Percentiles rank a stretch among this genome's conserved stretches.
These are phyloP conservation scores for Asterella californica DNA, from an alignment of 225 moss, liverwort and hornwort genomes.

Conservation along the genomic window DNA sequence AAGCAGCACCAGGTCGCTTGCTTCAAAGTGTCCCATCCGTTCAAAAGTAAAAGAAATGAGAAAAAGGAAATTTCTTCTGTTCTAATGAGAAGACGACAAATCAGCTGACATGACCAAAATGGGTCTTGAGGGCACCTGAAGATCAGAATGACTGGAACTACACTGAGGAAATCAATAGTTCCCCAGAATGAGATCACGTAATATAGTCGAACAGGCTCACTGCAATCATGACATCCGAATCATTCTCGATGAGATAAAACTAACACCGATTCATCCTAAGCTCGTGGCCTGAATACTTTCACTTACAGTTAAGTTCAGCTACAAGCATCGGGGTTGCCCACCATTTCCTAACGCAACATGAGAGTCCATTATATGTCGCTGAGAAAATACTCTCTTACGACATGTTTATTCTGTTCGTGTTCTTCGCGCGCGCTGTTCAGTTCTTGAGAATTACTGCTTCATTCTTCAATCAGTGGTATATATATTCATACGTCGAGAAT, in stretches of 20 bases:
- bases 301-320: background rate
- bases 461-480: too few relatives aligned
- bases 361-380: background rate
- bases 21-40: background rate
- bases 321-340: background rate
- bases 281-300: background rate
- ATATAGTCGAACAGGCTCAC: constrained; percentile 67
- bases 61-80: too few relatives aligned
- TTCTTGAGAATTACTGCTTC: too few relatives aligned
- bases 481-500: too few relatives aligned
- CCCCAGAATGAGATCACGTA: constrained; percentile 80
- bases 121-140: constrained; percentile 41
- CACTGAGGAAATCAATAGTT: constrained; percentile 61
- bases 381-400: too few relatives aligned
- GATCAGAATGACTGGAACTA: constrained; percentile 61
- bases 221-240: constrained; percentile 38
- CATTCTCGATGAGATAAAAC: background rate
- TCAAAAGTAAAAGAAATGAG: too few relatives aligned
- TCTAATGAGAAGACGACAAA: too few relatives aligned
- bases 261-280: background rate
- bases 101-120: background rate
- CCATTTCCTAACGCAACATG: background rate
- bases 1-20: too few relatives aligned
- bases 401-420: too few relatives aligned
- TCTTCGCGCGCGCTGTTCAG: too few relatives aligned